phyloP scores from a whole-genome alignment of 2,329 filamentous ascomycete genomes.

The Penicillium sp. region DNA sequence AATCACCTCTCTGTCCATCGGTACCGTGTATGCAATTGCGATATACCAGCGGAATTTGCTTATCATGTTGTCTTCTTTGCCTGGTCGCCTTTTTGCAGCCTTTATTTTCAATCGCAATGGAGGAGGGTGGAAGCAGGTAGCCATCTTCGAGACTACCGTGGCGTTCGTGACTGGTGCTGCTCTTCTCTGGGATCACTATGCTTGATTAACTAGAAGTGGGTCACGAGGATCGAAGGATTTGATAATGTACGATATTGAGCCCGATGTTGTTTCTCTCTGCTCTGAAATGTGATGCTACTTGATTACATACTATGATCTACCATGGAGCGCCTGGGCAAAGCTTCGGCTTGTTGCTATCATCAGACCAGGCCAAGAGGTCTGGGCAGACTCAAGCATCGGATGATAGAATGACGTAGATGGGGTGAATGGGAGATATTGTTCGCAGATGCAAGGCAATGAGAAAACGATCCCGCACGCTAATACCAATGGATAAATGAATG shows the following conservation, averaged over 20 bases:
- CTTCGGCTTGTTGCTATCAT: no score
- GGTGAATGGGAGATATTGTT: no score
- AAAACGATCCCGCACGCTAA: no score
- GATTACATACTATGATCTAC: no score
- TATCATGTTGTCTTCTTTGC: slow-evolving; percentile 10
- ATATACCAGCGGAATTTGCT: slow-evolving; percentile 9
- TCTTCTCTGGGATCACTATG: slow-evolving; percentile 3
- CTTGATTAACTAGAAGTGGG: not conserved
- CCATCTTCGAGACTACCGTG: slow-evolving; percentile 2
- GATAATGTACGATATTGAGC: not conserved
- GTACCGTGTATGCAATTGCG: slow-evolving; percentile 12
- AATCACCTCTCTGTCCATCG: slow-evolving; percentile 9
- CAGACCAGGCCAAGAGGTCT: no score
- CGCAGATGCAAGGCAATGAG: no score
- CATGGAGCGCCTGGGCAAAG: no score
- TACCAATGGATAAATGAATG: not conserved
- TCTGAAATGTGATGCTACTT: not conserved
- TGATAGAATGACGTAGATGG: no score
- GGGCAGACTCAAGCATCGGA: no score
- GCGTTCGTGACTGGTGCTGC: slow-evolving; percentile 1
- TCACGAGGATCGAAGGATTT: not conserved
- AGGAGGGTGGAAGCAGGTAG: slow-evolving; percentile 1
- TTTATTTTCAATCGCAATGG: slow-evolving; percentile 8
- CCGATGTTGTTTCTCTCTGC: not conserved
- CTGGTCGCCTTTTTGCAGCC: slow-evolving; percentile 11